Conservation (phyloP, 495 filamentous ascomycete species). For the Aspergillus haitiensis region DNA sequence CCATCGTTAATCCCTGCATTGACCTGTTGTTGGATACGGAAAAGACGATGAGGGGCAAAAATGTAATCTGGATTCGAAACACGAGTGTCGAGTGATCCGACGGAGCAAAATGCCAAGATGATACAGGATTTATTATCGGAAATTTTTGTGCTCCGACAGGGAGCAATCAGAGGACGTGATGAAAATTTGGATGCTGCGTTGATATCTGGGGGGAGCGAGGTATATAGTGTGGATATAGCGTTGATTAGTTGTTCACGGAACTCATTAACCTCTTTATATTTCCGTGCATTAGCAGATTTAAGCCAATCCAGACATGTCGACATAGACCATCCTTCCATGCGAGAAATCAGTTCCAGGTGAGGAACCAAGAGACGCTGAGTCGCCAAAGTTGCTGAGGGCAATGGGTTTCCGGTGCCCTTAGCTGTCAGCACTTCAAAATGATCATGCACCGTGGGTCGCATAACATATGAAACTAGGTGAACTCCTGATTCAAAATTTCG, state of each 20-base stretch:
- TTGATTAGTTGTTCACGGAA: conserved; percentile 46
- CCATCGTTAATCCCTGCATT: conserved; percentile 52
- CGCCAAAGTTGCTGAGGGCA: conserved; percentile 65
- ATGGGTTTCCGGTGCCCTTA: conserved; percentile 59
- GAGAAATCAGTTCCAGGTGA: conserved; percentile 58
- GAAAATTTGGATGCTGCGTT: conserved; percentile 51
- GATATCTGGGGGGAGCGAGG: conserved; percentile 47
- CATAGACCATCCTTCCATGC: conserved; percentile 60
- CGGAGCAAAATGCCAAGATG: conserved; percentile 57
- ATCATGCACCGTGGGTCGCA: conserved; percentile 64
- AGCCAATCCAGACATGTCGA: conserved; percentile 51
- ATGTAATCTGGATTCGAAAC: conserved; percentile 40
- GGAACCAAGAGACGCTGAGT: conserved; percentile 55
- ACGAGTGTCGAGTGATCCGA: conserved; percentile 52
- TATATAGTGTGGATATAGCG: conserved; percentile 42
- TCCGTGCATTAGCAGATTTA: conserved; percentile 31
- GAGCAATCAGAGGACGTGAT: conserved; percentile 46
- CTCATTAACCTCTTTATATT: conserved; percentile 33
- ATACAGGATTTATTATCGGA: conserved; percentile 34
- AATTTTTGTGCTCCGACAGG: conserved; percentile 33
- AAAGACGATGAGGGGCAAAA: conserved; percentile 56
- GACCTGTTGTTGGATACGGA: conserved; percentile 56
- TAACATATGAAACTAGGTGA: conserved; percentile 72
- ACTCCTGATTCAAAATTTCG: conserved; percentile 63
- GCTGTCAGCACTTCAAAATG: conserved; percentile 76